These are phyloP conservation scores for Talaromyces sp. DNA, from an alignment of 2,329 filamentous ascomycete species.

Conservation along the genomic window DNA sequence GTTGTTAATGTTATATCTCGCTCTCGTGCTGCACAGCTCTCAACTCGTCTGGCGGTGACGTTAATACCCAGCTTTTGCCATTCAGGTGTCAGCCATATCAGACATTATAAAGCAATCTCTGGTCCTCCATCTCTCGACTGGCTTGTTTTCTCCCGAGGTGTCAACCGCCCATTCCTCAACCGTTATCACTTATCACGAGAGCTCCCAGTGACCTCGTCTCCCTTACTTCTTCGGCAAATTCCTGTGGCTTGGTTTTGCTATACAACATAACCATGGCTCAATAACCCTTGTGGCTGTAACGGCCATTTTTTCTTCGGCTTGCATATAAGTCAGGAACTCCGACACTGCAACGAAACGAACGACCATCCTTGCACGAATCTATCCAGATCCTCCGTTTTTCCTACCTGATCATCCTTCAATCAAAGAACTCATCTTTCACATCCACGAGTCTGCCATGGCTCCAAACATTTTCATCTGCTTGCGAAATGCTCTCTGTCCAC, in stretches of 20 bases:
- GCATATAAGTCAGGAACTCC: not conserved
- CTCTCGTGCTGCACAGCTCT: not conserved
- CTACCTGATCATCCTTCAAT: not conserved
- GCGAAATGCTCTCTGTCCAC: slow-evolving; percentile 43
- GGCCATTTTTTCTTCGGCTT: not conserved
- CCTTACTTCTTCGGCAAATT: slow-evolving; percentile 11
- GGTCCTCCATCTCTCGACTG: not conserved
- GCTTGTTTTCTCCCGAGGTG: not conserved
- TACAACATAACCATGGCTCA: slow-evolving; percentile 6
- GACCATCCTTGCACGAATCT: not conserved
- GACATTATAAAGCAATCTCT: not conserved
- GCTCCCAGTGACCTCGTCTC: not conserved
- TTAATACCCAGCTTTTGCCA: not conserved
- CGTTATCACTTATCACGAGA: not conserved
- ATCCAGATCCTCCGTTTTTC: not conserved
- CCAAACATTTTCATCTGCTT: slow-evolving; percentile 47
- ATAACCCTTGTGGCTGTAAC: slow-evolving; percentile 10
- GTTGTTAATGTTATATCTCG: not conserved
- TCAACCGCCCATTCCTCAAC: not conserved
- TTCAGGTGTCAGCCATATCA: not conserved
- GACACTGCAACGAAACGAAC: not conserved
- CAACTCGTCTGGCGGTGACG: slow-evolving; percentile 8
- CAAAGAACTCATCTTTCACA: not conserved
- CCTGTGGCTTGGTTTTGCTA: slow-evolving; percentile 9
- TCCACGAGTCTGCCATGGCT: slow-evolving; percentile 31